These are phyloP conservation scores for Paecilomyces dactylethromorphus DNA, from an alignment of 2,329 filamentous ascomycete species.

Conservation along the genomic window DNA sequence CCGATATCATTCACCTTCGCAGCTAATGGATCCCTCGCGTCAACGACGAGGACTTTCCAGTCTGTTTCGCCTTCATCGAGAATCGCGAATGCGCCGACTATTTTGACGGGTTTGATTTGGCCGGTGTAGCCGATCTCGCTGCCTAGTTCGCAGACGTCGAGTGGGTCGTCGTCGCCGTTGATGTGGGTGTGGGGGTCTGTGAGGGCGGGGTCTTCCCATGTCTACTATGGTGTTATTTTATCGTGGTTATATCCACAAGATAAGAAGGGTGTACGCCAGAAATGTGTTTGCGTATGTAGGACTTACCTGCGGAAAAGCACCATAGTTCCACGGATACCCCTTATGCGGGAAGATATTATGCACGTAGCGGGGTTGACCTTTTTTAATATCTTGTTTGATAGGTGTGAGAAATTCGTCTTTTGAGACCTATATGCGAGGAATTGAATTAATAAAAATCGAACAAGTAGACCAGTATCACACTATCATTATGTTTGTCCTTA, in stretches of 20 bases:
- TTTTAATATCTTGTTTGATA: constrained; percentile 91
- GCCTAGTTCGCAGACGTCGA: constrained; percentile 91
- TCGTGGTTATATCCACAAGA: not conserved
- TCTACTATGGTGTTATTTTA: constrained; percentile 48
- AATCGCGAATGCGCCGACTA: constrained; percentile 87
- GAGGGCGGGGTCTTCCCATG: constrained; percentile 86
- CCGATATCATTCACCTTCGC: constrained; percentile 86
- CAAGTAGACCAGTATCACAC: not conserved
- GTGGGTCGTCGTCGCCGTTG: constrained; percentile 90
- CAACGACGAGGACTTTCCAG: constrained; percentile 96
- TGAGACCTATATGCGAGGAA: constrained; percentile 58
- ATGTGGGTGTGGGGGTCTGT: constrained; percentile 89
- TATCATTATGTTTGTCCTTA: constrained; percentile 36
- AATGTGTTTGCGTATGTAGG: not conserved
- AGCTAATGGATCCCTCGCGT: constrained; percentile 60
- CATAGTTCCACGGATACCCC: constrained; percentile 96
- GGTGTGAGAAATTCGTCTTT: constrained; percentile 88
- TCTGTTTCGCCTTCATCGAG: constrained; percentile 93
- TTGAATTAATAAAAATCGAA: not conserved
- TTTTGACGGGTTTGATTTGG: constrained; percentile 93
- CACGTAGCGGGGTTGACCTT: constrained; percentile 89
- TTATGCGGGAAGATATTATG: constrained; percentile 98
- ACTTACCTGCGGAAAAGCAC: constrained; percentile 79
- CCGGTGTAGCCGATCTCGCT: constrained; percentile 81
- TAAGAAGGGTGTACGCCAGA: no score